Base-by-base conservation (phyloP, 2,329 filamentous ascomycete genomes). In the Elsinoe batatas region DNA sequence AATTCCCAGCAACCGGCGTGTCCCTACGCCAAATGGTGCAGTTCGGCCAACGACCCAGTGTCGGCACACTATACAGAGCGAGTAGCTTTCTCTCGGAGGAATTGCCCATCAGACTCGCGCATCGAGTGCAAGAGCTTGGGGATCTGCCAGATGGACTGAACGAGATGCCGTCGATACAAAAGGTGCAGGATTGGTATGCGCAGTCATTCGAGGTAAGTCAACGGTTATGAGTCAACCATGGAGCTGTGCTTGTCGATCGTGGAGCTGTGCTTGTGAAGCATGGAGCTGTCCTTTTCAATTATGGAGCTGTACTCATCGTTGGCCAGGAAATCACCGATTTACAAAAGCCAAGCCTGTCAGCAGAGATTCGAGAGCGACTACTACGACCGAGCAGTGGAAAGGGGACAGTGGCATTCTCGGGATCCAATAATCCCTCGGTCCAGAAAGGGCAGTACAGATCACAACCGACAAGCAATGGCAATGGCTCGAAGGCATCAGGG, bases 71-170 rank as follows among this genome's bases (percentile, higher is more conserved):
- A 56, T 98, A 97, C 75, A 88, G 91, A 69, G 93, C 93, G 53
- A 97, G 93, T 22, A 93, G 97, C 75, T 98, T 98, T 73, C 84
- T 98, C 57, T 93, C 91, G 65, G 93, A 98, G 76, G 93, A 98
- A 76, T 83, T 98, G 20, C 93, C 93, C 63, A 98, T 98, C 66
- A 88, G 93, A 54, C 79, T 98, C 59, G 93, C 93, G 64, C 93
- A 98, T 74, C 87, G 93, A 61, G 93, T 98, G 58, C 88, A 95
- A 72, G 93, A 98, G 75, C 82, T 98, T 57, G 84, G 87, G 59
- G 87, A 89, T 66, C 78, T 98, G 2, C 93, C 93, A 35, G 93
- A 98, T 79, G 93, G 93, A 56, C 81, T 98, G 59, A 95, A 89
- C 69, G 91, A 97, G 63, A 97, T 98, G 93, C 88, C 91, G 37